A percentile compares a stretch with the other conserved stretches of the same genome.
phyloP scores from a whole-genome alignment of 805 yeast species.

The Yarrowia hollandica region DNA sequence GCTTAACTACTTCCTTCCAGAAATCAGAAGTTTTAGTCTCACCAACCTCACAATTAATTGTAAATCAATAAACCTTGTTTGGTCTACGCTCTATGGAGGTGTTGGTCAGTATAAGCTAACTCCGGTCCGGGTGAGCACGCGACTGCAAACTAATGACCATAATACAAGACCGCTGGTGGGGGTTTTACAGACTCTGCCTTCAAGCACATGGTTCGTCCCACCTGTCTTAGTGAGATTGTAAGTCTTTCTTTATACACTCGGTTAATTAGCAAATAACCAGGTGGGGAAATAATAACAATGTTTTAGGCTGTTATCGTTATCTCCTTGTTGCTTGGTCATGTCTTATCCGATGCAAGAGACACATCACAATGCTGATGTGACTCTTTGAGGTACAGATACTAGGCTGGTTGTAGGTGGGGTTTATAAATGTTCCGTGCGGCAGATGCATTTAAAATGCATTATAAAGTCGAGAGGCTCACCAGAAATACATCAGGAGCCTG shows the following conservation, averaged over 20 bases:
- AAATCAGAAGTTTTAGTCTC: not conserved
- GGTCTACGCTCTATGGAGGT: not conserved
- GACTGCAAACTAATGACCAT: too few species aligned
- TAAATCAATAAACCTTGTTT: not conserved
- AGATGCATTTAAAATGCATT: not conserved
- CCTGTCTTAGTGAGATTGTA: not conserved
- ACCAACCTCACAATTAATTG: not conserved
- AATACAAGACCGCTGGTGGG: too few species aligned
- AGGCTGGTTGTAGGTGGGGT: too few species aligned
- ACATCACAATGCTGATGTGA: too few species aligned
- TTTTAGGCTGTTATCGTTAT: conserved; percentile 12
- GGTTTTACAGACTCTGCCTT: not conserved
- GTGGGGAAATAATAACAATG: not conserved
- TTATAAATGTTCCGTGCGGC: too few species aligned
- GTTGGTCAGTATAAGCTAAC: not conserved
- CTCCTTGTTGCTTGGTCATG: conserved; percentile 8
- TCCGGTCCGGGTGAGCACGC: conserved; percentile 4
- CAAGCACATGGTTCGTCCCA: not conserved
- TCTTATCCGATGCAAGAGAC: not conserved
- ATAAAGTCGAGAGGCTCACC: not conserved
- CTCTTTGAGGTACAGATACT: too few species aligned
- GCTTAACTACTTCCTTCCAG: too few species aligned
- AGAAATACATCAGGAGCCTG: not conserved
- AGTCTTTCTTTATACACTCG: not conserved
- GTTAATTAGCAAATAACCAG: conserved; percentile 5